Evolutionary conservation across 768 basidiomycete species (phyloP), one percentile per base, ranked within the genome.

Genomic region (Boletus reticulatus): DNA sequence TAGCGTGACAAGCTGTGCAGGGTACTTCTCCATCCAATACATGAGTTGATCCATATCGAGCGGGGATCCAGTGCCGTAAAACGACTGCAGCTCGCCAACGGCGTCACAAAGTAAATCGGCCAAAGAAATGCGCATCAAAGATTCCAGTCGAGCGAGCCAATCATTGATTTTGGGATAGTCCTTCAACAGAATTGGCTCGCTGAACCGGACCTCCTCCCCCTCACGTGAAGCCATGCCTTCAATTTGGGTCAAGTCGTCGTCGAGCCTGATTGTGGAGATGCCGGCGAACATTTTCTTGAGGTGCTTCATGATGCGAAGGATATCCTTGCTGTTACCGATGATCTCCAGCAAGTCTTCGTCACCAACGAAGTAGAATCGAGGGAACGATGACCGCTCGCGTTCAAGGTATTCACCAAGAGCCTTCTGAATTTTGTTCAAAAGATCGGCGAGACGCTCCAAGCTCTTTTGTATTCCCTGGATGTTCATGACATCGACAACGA

Each of bases 281-380:
- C 97, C 97, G 20, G 97, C 97, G 73, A 99, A 99, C 97, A 99
- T 99, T 81, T 99, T 99, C 79, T 98, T 98, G 56, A 99, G 80
- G 75, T 98, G 97, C 65, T 99, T 99, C 92, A 97, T 94, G 73
- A 98, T 92, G 38, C 97, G 89, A 43, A 94, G 74, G 62, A 98
- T 97, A 67, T 98, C 95, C 72, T 98, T 99, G 81, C 94, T 97
- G 77, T 99, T 99, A 60, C 97, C 97, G 60, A 99, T 98, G 64
- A 99, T 99, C 73, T 99, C 97, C 59, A 99, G 80, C 57, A 99
- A 75, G 69, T 99, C 97, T 69, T 99, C 97, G 73, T 99, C 97
- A 65, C 97, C 97, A 50, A 99, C 94, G 65, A 99, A 99, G 76
- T 99, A 99, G 78, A 99, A 99, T 9, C 97, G 91, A 66, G 97